A percentile compares a stretch with the other conserved stretches of the same genome.
These are phyloP conservation scores for Arctium lappa DNA, from an alignment of 129 eudicot genomes.

Conservation along the genomic window DNA sequence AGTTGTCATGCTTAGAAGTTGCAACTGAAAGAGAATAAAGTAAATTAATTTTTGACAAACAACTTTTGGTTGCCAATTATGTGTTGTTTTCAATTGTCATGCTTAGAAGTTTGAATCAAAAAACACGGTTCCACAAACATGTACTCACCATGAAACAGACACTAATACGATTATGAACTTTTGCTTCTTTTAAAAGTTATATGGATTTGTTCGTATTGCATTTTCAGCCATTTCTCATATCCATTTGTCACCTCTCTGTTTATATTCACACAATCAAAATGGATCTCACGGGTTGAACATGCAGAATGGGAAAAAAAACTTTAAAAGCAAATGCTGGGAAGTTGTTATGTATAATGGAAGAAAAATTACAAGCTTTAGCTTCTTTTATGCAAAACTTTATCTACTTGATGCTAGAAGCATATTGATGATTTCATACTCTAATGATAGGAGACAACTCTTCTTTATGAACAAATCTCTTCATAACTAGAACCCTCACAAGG, in stretches of 20 bases:
- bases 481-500: no score
- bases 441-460: slow-evolving; percentile 8
- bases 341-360: not conserved
- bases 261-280: not conserved
- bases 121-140: not conserved
- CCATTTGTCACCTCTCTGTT: not conserved
- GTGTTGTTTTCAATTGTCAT: not conserved
- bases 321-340: not conserved
- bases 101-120: not conserved
- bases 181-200: not conserved
- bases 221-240: not conserved
- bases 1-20: not conserved
- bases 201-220: not conserved
- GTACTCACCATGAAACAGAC: slow-evolving; percentile 11
- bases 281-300: not conserved
- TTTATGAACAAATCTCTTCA: not conserved
- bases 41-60: not conserved
- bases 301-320: not conserved
- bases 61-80: not conserved
- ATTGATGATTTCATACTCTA: not conserved
- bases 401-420: slow-evolving; percentile 6
- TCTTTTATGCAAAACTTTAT: slow-evolving; percentile 1
- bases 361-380: not conserved
- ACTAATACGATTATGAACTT: slow-evolving; percentile 9
- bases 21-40: not conserved